Percentiles rank a stretch among this genome's conserved stretches.
These are phyloP conservation scores for Recurvomyces mirabilis DNA, from an alignment of 495 filamentous ascomycete genomes.

Conservation along the genomic window DNA sequence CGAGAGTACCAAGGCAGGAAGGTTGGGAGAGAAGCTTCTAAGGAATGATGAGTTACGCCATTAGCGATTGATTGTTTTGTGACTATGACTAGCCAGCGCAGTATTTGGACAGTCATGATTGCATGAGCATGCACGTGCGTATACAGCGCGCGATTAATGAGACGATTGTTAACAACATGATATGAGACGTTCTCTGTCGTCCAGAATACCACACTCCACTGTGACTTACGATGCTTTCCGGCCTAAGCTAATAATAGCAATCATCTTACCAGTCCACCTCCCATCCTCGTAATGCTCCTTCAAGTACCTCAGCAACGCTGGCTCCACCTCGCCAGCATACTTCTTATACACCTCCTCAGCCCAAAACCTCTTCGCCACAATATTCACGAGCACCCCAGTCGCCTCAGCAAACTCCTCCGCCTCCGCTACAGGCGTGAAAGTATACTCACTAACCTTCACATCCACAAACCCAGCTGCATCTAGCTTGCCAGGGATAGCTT, in stretches of 20 bases:
- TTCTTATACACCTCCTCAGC: neutral
- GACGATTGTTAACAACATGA: no score
- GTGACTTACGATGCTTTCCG: slow-evolving; percentile 10
- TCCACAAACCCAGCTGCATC: slow-evolving; percentile 8
- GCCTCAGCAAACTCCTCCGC: slow-evolving; percentile 12
- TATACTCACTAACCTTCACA: slow-evolving; percentile 5
- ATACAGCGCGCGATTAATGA: no score
- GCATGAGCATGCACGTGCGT: no score
- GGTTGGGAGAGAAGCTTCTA: no score
- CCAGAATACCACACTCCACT: no score
- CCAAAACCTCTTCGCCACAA: slow-evolving; percentile 7
- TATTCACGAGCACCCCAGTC: slow-evolving; percentile 2
- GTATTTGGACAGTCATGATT: no score
- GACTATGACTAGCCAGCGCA: no score
- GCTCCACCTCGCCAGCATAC: slow-evolving; percentile 3
- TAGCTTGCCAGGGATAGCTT: slow-evolving; percentile 1
- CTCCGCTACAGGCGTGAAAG: slow-evolving; percentile 7
- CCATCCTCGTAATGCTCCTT: slow-evolving; percentile 1
- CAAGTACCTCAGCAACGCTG: slow-evolving; percentile 7
- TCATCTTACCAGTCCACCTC: slow-evolving; percentile 14
- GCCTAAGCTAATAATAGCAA: slow-evolving; percentile 3
- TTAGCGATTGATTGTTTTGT: no score
- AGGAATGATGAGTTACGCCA: no score
- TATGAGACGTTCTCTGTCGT: no score
- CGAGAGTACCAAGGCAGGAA: no score